Evolutionary conservation across 2,329 filamentous ascomycete species (phyloP), one percentile per base, ranked within the genome.

Genomic region (Phoma sp.): DNA sequence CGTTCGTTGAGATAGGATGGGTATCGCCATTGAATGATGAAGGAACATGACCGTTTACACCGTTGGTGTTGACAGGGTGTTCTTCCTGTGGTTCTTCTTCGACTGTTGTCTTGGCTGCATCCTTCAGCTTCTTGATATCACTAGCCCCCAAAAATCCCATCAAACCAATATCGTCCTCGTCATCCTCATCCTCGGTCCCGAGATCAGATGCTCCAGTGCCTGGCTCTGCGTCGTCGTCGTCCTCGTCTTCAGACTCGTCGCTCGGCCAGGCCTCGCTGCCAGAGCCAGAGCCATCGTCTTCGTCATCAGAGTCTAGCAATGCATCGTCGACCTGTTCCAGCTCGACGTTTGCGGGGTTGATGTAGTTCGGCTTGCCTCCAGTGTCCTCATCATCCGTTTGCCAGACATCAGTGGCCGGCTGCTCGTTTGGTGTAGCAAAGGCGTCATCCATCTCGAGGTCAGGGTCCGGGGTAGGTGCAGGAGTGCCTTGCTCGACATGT

Each of bases 21-120:
- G 77, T 77, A 11, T 75, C 76, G 14, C 78, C 69, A 18, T 71
- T 73, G 20, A 79, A 80, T 4, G 74, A 76, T 1, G 72, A 74
- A 2, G 74, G 71, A 7, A 73, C 72, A 23, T 75, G 56, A 15
- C 67, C 64, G 30, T 71, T 70, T 2, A 56, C 30, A 7, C 59
- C 58, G 23, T 64, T 60, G 3, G 38, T 38, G n/a, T 78, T 78
- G 11, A 76, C 75, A 9, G 58, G 23, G n/a, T 53, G 43, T 10
- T 64, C 68, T 15, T 62, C 60, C 14, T 17, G 11, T 7, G 57
- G 36, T 17, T 57, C 46, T 10, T 66, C 69, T 14, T 66, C 62
- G 10, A 70, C 38, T 23, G 56, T 56, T 3, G 62, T 55, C 47
- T 67, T 72, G 10, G 68, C 69, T 6, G 66, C 66, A 29, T 68